Evolutionary conservation across 768 basidiomycete species (phyloP), one percentile per base, ranked within the genome.

Genomic region (Phaeotremella fagi): DNA sequence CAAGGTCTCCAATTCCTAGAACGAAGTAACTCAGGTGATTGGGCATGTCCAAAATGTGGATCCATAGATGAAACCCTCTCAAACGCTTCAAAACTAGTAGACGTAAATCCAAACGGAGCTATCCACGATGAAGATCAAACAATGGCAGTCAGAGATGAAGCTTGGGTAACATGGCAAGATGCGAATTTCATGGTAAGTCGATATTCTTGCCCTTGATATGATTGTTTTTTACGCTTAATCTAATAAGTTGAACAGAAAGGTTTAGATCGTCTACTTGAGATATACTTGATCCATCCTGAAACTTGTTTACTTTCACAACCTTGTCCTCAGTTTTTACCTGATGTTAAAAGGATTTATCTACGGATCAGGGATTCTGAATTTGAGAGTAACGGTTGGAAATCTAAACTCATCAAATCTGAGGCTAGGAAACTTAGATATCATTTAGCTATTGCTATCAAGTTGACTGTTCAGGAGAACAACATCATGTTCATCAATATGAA

Each of bases 21-120:
- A 22, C 11, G 22, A 22, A 41, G 38, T 20, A 12, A 11, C 7
- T 41, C 12, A 12, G 38, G 38, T 22, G 38, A 41, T 22, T 41
- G 38, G 38, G 49, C 58, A 6, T 64, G 63, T 46, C 52, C 55
- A 2, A 16, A 6, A 18, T 64, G 63, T 35, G 63, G 63, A 3
- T 14, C 18, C 23, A 36, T 60, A 31, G 59, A 64, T 35, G 18
- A 38, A 26, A 45, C 9, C 9, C 26, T 26, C 3, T 57, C 55
- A 31, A 31, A 27, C 44, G 23, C 25, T 6, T 7, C 11, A 23
- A 43, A 50, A 3, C 27, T 11, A 20, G 46, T 53, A 16, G 29
- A 46, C 35, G 18, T 31, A 28, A 42, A 42, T 26, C 36, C 35
- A 7, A 25, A 24, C 20, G 52, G 35, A 22, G 42, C 44, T 26